Base-by-base conservation (phyloP, 2,329 filamentous ascomycete species). In the Phialophora verrucosa region DNA sequence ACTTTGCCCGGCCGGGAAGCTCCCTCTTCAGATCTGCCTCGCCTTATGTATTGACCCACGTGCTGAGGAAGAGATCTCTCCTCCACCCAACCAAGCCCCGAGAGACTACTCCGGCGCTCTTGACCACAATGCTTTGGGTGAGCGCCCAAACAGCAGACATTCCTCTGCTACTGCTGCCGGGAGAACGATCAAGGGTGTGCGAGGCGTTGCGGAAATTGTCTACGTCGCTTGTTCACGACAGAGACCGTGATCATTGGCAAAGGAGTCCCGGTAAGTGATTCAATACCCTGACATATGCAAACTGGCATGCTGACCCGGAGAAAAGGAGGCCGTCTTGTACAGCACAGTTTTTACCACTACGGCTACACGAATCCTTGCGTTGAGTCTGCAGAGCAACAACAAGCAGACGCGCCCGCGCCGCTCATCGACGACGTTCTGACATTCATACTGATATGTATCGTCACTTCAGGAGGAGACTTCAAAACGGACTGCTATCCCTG, bases 101-200 rank as follows among this genome's bases (percentile, higher is more conserved):
- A 35, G 73, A 70, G 6, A 78, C 78, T 0, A 80, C 80, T 0
- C 78, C 81, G 0, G 81, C 82, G 2, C 73, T 84, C 2, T 73
- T 84, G 6, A 76, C 78, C 0, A 80, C 80, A 0, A 83, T 84
- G 62, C 74, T 84, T 0, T 84, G 82, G 79, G 80, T 78, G 49
- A 77, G 79, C 14, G 79, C 81, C 0, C 81, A 84, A 63, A 83
- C 82, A 0, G 61, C 61, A 35, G 65, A 67, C 31, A 80, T 83
- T 59, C 79, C 81, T 51, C 75, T 77, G 35, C 70, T 80, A n/a
- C 76, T 83, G 0, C 79, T 78, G 2, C 77, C 78, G 2, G 75
- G 80, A 10, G 74, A 77, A 10, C 76, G 77, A 47, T 76, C 79
- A 2, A 77, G 59, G 20, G 55, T 67, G 12, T 69, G 64, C 50